Evolutionary conservation across 371 early-diverging fungal species (phyloP).

Genomic region (Haplosporangium sp.): DNA sequence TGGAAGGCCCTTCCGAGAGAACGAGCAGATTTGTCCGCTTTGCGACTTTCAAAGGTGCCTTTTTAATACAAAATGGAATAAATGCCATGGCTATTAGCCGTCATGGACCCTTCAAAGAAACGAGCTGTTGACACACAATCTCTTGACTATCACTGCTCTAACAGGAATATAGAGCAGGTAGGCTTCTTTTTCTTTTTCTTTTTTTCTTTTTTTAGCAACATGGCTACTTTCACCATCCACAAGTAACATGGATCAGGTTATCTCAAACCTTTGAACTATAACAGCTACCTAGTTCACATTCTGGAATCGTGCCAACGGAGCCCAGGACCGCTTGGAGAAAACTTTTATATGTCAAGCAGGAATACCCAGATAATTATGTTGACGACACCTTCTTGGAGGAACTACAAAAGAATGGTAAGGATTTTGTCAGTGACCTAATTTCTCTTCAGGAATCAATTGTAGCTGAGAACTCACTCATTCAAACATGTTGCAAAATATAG

Average conservation of each 20-base stretch:
- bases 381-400: conserved; percentile 89
- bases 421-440: no score
- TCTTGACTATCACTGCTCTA: neutral
- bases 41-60: conserved; percentile 54
- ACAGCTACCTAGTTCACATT: conserved; percentile 24
- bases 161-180: conserved; percentile 17
- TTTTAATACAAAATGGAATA: neutral
- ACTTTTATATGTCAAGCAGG: conserved; percentile 89
- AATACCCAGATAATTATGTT: conserved; percentile 94
- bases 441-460: no score
- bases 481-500: conserved; percentile 34
- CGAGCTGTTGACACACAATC: neutral
- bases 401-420: conserved; percentile 88
- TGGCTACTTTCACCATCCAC: neutral
- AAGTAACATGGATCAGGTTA: neutral
- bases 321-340: conserved; percentile 82
- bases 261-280: neutral
- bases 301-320: conserved; percentile 6
- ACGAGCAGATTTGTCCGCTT: conserved; percentile 47
- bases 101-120: neutral
- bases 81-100: neutral
- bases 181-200: neutral
- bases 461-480: neutral
- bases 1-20: conserved; percentile 47
- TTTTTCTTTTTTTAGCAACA: neutral